Percentiles rank a stretch among this genome's conserved stretches.
Evolutionary conservation across 306 rosid genomes (phyloP).

Genomic region (Dalbergia cultrata): DNA sequence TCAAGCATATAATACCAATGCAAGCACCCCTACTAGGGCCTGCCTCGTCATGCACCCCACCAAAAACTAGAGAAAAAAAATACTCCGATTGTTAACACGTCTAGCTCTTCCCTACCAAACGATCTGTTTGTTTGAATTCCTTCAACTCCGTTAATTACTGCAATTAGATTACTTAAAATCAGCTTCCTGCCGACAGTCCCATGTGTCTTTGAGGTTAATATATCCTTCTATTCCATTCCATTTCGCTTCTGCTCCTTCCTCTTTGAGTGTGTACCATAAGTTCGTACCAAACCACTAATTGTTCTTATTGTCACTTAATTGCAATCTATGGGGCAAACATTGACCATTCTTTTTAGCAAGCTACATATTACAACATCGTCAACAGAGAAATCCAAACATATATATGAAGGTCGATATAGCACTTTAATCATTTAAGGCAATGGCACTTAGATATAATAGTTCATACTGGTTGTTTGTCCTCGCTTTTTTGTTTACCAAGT

Average conservation of each 20-base stretch:
- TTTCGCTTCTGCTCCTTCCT: slow-evolving; percentile 1
- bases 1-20: slow-evolving; percentile 44
- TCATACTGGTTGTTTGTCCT: slow-evolving; percentile 18
- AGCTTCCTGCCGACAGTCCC: slow-evolving; percentile 62
- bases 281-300: not conserved
- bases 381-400: slow-evolving; percentile 25
- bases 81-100: slow-evolving; percentile 63
- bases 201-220: slow-evolving; percentile 4
- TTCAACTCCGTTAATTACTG: slow-evolving; percentile 21
- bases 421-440: slow-evolving; percentile 33
- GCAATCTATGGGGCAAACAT: not conserved
- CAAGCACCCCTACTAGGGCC: slow-evolving; percentile 17
- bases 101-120: slow-evolving; percentile 60
- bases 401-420: slow-evolving; percentile 11
- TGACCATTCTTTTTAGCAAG: not conserved
- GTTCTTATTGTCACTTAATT: not conserved
- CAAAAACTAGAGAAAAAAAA: slow-evolving; percentile 49
- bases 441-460: not conserved
- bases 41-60: slow-evolving; percentile 69
- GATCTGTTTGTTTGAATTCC: slow-evolving; percentile 33
- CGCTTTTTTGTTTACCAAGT: slow-evolving; percentile 37
- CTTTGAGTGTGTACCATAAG: not conserved
- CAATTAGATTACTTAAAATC: not conserved
- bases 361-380: not conserved
- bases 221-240: not conserved